Conservation (phyloP, 2,329 filamentous ascomycete genomes). For the Fusarium nygamai region DNA sequence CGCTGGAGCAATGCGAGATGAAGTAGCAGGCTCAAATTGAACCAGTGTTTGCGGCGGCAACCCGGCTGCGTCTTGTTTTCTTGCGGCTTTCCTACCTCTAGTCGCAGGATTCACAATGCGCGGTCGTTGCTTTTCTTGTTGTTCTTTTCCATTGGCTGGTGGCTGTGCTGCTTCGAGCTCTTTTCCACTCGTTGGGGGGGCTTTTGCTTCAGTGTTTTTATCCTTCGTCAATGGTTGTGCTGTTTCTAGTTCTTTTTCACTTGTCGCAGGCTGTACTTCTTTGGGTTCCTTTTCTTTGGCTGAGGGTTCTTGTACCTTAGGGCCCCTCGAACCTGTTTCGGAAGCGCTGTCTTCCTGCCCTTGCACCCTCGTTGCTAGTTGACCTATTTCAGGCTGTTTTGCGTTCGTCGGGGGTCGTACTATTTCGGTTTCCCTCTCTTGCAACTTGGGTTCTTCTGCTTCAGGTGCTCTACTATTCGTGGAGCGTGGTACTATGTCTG, state of each 20-base stretch:
- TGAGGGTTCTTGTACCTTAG: neutral
- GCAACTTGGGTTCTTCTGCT: neutral
- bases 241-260: neutral
- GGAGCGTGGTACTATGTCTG: neutral
- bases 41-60: slow-evolving; percentile 56
- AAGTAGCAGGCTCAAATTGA: slow-evolving; percentile 46
- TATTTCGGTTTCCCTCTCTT: neutral
- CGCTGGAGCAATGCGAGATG: slow-evolving; percentile 9
- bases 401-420: neutral
- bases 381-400: neutral
- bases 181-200: neutral
- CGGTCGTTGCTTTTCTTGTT: slow-evolving; percentile 21
- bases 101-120: slow-evolving; percentile 60
- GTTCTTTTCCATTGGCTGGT: slow-evolving; percentile 3
- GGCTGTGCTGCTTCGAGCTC: neutral
- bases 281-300: neutral
- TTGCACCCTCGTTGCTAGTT: neutral
- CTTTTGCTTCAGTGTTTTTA: neutral
- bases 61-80: slow-evolving; percentile 61
- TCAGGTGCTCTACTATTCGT: neutral
- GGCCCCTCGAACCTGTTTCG: neutral
- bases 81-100: slow-evolving; percentile 63
- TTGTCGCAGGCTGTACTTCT: neutral
- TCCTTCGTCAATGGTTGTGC: neutral
- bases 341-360: neutral